Base-by-base conservation (phyloP, 768 basidiomycete species). In the Amanita pseudoporphyria region DNA sequence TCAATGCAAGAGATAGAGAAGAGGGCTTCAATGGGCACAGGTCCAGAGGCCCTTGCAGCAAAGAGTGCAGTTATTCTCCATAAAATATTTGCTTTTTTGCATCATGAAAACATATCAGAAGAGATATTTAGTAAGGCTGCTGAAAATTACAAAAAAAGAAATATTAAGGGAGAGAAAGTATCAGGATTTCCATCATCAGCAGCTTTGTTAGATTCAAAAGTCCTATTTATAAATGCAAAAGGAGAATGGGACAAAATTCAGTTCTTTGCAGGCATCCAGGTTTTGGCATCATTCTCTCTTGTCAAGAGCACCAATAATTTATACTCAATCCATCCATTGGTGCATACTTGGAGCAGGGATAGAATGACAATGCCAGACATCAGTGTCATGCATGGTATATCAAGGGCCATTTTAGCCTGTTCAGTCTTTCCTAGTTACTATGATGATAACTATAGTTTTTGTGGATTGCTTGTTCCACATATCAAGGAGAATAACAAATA, bases 301-400 rank as follows among this genome's bases (percentile, higher is more conserved):
- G 26, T 44, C 21, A 44, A 28, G 42, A 26, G 22, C 14, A 44
- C 21, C 4, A 14, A 18, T n/a, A 10, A 10, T 6, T 26, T 26
- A 28, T 44, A 44, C 16, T 44, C 42, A 26, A 44, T 44, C 12
- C 42, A 44, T 13, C 42, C 42, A 44, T 44, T 44, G 22, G 26
- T 44, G 10, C 42, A 44, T 24, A 22, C 6, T 22, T 44, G 42
- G 42, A 28, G 22, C 10, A 44, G n/a, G 22, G 42, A 44, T 28
- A 44, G 42, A 13, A 28, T 44, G 6, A 2, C 22, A 44, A 14
- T 26, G 19, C 16, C n/a, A 21, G 38, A 40, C 10, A 19, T 5
- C 4, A 10, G 4, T 18, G 16, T 16, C n/a, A 9, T 40, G 3
- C 9, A 19, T 19, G 9, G 14, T 4, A n/a, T 10, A 40, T 4